phyloP scores from a whole-genome alignment of 2,329 filamentous ascomycete species.

The Calonectria pseudoreteaudii region DNA sequence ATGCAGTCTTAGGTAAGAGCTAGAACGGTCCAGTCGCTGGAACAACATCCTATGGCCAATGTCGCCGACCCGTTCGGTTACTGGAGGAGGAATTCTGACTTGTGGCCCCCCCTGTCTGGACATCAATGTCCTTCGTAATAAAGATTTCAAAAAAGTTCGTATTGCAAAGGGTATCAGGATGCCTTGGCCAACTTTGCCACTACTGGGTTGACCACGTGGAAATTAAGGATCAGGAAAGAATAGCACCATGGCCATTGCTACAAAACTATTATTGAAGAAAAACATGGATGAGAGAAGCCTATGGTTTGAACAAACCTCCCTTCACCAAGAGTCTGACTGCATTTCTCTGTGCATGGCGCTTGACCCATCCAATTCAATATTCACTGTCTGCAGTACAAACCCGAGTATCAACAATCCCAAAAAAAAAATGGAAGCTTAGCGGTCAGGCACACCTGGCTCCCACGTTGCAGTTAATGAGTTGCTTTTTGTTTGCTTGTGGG shows the following conservation, averaged over 20 bases:
- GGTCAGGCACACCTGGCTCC: neutral
- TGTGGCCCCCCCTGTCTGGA: neutral
- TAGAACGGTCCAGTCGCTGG: conserved; percentile 26
- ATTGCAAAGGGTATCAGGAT: conserved; percentile 9
- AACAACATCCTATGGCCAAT: conserved; percentile 11
- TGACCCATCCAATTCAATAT: neutral
- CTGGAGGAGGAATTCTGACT: conserved; percentile 4
- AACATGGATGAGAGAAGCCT: neutral
- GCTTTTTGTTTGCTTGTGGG: conserved; percentile 18
- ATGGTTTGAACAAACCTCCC: neutral
- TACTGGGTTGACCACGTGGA: conserved; percentile 5
- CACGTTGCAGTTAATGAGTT: conserved; percentile 8
- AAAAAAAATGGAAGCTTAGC: neutral
- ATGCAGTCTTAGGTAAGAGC: conserved; percentile 38
- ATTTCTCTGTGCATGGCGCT: neutral
- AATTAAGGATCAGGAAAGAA: conserved; percentile 6
- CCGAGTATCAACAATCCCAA: neutral
- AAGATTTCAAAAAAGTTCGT: neutral
- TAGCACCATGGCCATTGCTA: neutral
- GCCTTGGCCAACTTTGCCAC: conserved; percentile 3
- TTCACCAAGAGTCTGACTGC: neutral
- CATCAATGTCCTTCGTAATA: neutral
- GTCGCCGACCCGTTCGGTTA: conserved; percentile 13
- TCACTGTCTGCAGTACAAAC: neutral
- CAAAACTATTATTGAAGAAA: neutral